Base-by-base conservation (phyloP, 2,329 filamentous ascomycete genomes). In the Lomentospora prolificans region DNA sequence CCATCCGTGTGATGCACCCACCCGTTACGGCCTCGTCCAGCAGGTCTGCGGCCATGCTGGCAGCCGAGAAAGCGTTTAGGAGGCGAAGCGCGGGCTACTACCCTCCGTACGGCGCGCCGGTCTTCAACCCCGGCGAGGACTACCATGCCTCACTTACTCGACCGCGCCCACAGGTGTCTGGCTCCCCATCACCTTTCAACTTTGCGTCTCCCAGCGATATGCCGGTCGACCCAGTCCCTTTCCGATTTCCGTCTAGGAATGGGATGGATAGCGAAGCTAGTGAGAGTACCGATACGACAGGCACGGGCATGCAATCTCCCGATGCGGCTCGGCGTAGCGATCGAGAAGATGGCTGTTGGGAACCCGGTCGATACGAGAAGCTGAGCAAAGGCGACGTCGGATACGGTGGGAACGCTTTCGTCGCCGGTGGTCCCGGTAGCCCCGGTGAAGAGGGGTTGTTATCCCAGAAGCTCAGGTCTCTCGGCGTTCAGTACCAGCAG, bases 381-480 rank as follows among this genome's bases (percentile, higher is more conserved):
- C 78, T 89, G 19, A 82, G 66, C 62, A 86, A 79, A 64, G 83
- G 82, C 4, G 84, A 89, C 58, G 67, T 74, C 19, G 78, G 83
- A 33, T 84, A 87, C 63, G 79, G 84, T 36, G 76, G 80, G 1
- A 79, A 81, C 55, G 69, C 73, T 0, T 84, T 78, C 60, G 61
- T 57, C 22, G 66, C 61, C 7, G 66, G 66, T 54, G 67, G 66
- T 30, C 66, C 69, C 61, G 71, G 71, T 33, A 68, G 68, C 58
- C 64, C 69, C n/a, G 70, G 70, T 1, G 75, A 80, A 3, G 85
- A 89, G 62, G 81, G 87, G 2, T 69, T 94, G 14, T 71, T 94
- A 14, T 88, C 88, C 9, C 82, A 82, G 65, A 78, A 83, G 57
- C 70, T 92, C 48, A 78, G 82, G 60, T 80, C 81, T 4, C 70